A percentile compares a stretch with the other conserved stretches of the same genome.
Evolutionary conservation across 148 eudicot species (phyloP).

Genomic region (Persicaria tinctoria): DNA sequence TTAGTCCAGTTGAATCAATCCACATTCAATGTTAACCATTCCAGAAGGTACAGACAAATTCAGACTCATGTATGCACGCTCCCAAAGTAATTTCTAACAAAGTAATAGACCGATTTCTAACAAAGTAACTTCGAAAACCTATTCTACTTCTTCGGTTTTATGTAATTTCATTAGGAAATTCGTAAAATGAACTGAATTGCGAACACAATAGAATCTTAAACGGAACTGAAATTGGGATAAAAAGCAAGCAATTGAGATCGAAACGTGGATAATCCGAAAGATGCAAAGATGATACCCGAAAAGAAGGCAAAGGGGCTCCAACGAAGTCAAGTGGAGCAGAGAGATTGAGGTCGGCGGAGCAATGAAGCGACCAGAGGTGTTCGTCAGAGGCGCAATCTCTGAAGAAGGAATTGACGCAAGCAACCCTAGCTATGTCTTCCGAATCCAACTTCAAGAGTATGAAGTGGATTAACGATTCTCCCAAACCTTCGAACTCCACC

Average conservation of each 20-base stretch:
- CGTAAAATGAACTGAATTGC: too few relatives aligned
- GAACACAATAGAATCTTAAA: too few relatives aligned
- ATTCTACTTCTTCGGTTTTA: too few relatives aligned
- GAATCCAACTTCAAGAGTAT: constrained; percentile 61
- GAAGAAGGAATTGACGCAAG: constrained; percentile 38
- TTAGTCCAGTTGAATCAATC: too few relatives aligned
- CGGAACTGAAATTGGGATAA: background rate
- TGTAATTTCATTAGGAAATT: too few relatives aligned
- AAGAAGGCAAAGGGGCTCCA: constrained; percentile 48
- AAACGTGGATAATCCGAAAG: too few relatives aligned
- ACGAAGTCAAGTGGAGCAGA: constrained; percentile 50
- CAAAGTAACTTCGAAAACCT: too few relatives aligned
- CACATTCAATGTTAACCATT: too few relatives aligned
- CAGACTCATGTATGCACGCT: too few relatives aligned
- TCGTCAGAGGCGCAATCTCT: constrained; percentile 56
- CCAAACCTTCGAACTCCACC: constrained; percentile 22
- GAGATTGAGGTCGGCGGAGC: constrained; percentile 43
- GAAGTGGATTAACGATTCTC: constrained; percentile 37
- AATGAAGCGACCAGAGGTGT: constrained; percentile 52
- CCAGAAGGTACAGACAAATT: too few relatives aligned
- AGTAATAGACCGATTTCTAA: too few relatives aligned
- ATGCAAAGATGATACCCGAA: constrained; percentile 32
- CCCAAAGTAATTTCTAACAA: too few relatives aligned
- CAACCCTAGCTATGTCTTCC: constrained; percentile 32
- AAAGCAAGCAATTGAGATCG: background rate